These are phyloP conservation scores for Aureoboletus auriporus DNA, from an alignment of 768 basidiomycete species.

Conservation along the genomic window DNA sequence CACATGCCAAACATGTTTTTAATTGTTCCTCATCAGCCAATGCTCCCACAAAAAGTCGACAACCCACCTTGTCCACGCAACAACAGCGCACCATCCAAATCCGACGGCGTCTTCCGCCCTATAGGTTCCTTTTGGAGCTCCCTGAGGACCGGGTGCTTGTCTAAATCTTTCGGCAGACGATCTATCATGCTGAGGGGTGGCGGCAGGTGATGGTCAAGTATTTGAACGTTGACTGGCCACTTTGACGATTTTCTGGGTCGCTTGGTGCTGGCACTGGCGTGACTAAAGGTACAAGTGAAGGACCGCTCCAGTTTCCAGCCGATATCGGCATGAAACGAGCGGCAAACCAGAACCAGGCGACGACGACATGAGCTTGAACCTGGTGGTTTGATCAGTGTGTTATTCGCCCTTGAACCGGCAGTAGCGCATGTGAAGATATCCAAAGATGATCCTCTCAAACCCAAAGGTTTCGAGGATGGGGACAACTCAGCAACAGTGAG, in stretches of 20 bases:
- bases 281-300: neutral
- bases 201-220: conserved; percentile 6
- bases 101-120: too few relatives aligned
- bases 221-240: conserved; percentile 2
- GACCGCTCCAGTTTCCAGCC: conserved; percentile 3
- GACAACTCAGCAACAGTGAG: too few relatives aligned
- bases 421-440: conserved; percentile 70
- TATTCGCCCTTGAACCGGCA: conserved; percentile 32
- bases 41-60: neutral
- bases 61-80: conserved; percentile 46
- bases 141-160: too few relatives aligned
- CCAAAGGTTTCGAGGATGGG: conserved; percentile 85
- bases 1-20: conserved; percentile 49
- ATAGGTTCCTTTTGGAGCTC: too few relatives aligned
- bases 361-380: conserved; percentile 45
- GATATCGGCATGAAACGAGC: conserved; percentile 33
- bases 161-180: too few relatives aligned
- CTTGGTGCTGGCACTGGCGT: conserved; percentile 6
- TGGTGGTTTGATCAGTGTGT: conserved; percentile 43
- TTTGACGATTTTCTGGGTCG: conserved; percentile 16
- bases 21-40: neutral
- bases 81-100: too few relatives aligned
- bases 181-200: conserved; percentile 9
- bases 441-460: conserved; percentile 77
- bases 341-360: conserved; percentile 28